These are phyloP conservation scores for Dactylellina parvicollis DNA, from an alignment of 2,329 filamentous ascomycete genomes.

Conservation along the genomic window DNA sequence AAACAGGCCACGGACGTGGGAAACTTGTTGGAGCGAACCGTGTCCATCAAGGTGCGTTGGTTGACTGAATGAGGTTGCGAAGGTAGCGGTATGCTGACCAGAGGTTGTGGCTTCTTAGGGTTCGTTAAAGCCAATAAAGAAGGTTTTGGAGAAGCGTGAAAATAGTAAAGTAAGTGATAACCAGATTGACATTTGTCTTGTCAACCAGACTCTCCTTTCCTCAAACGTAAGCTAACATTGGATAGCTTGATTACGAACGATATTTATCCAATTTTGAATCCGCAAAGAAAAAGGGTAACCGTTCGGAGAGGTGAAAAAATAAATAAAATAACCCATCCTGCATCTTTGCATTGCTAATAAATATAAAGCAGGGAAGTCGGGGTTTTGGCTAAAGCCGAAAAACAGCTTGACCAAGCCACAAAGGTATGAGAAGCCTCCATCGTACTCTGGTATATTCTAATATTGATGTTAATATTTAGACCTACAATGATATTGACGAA, in stretches of 20 bases:
- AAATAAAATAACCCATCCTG: too few species aligned
- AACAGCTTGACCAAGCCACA: conserved; percentile 70
- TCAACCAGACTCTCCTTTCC: neutral
- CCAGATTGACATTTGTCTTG: neutral
- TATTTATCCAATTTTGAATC: conserved; percentile 76
- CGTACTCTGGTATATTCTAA: too few species aligned
- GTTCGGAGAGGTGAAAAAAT: conserved; percentile 33
- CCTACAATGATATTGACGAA: conserved; percentile 79
- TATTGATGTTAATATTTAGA: conserved; percentile 62
- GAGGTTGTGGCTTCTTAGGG: neutral
- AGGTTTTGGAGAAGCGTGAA: conserved; percentile 85
- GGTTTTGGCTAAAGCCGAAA: conserved; percentile 74
- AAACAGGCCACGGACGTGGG: neutral
- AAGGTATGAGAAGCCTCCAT: conserved; percentile 66
- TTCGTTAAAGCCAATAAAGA: conserved; percentile 74
- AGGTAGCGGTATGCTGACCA: neutral
- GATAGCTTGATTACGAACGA: conserved; percentile 78
- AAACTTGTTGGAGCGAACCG: conserved; percentile 29
- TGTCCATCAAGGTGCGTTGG: conserved; percentile 24
- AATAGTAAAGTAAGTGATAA: conserved; percentile 75
- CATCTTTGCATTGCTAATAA: neutral
- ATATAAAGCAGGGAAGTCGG: conserved; percentile 70
- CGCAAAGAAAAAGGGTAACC: conserved; percentile 73
- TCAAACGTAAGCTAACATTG: neutral
- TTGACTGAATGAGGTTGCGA: neutral